These are phyloP conservation scores for Xylariales sp. DNA, from an alignment of 2,329 filamentous ascomycete genomes.

Conservation along the genomic window DNA sequence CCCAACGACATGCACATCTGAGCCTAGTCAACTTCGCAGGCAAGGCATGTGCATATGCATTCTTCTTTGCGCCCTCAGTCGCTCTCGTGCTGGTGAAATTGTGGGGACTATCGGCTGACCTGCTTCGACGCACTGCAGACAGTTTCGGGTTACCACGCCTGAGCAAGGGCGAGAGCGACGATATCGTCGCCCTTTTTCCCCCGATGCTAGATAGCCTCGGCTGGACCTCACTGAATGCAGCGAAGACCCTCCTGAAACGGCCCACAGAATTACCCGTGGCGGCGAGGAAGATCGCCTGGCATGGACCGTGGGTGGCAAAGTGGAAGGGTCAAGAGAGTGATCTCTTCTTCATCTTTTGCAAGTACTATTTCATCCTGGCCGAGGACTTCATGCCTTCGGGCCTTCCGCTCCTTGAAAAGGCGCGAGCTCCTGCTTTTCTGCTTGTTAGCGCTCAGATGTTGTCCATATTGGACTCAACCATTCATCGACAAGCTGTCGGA, in stretches of 20 bases:
- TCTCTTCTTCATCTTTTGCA: constrained; percentile 86
- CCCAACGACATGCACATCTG: constrained; percentile 60
- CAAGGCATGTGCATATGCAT: constrained; percentile 87
- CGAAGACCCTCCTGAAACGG: constrained; percentile 57
- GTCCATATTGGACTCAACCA: constrained; percentile 73
- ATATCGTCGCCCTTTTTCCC: constrained; percentile 68
- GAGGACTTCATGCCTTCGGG: constrained; percentile 64
- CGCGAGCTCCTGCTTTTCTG: constrained; percentile 70
- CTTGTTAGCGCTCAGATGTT: constrained; percentile 80
- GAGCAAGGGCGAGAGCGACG: constrained; percentile 53
- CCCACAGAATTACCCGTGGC: constrained; percentile 62
- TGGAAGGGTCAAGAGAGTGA: constrained; percentile 89
- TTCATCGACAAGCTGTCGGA: constrained; percentile 66
- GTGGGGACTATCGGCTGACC: constrained; percentile 68
- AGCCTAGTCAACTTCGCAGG: constrained; percentile 81
- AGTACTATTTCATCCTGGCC: constrained; percentile 77
- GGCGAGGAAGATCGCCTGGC: constrained; percentile 74
- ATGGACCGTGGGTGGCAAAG: constrained; percentile 76
- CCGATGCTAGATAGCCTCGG: constrained; percentile 53
- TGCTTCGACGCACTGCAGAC: constrained; percentile 66
- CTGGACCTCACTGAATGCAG: constrained; percentile 47
- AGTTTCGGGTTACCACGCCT: constrained; percentile 62
- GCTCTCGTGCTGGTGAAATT: constrained; percentile 78
- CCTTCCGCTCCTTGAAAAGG: constrained; percentile 50
- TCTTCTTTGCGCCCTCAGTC: constrained; percentile 86